These are phyloP conservation scores for Eucalyptus erythrocorys DNA, from an alignment of 345 rosid species.

Conservation along the genomic window DNA sequence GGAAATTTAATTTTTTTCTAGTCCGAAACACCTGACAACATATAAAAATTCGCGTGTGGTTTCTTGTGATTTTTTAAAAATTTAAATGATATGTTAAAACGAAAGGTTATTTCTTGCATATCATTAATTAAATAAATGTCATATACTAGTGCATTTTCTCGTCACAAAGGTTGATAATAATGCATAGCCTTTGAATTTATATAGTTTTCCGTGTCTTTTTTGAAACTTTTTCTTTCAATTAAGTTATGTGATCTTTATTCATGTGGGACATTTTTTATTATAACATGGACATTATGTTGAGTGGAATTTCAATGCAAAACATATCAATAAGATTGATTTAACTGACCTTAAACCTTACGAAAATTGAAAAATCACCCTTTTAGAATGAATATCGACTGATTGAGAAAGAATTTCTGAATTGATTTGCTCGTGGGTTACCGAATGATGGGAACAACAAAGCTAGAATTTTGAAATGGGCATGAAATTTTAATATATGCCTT, in stretches of 20 bases:
- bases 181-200: not conserved
- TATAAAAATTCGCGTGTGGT: not conserved
- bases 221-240: not conserved
- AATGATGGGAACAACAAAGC: not conserved
- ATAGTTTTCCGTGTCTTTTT: not conserved
- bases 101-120: not conserved
- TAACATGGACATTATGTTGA: not conserved
- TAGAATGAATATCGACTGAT: not conserved
- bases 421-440: not conserved
- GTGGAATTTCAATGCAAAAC: not conserved
- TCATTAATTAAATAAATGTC: not conserved
- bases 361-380: not conserved
- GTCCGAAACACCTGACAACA: not conserved
- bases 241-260: not conserved
- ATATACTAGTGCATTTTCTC: not conserved
- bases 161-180: too few species aligned
- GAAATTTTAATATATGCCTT: not conserved
- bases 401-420: not conserved
- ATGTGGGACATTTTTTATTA: fast-evolving
- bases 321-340: not conserved
- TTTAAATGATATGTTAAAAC: not conserved
- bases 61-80: not conserved
- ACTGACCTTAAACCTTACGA: fast-evolving
- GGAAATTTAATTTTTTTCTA: not conserved
- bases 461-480: not conserved